Percentiles rank a stretch among this genome's conserved stretches.
Conservation (phyloP, 768 basidiomycete genomes). For the Clavaria fumosa region DNA sequence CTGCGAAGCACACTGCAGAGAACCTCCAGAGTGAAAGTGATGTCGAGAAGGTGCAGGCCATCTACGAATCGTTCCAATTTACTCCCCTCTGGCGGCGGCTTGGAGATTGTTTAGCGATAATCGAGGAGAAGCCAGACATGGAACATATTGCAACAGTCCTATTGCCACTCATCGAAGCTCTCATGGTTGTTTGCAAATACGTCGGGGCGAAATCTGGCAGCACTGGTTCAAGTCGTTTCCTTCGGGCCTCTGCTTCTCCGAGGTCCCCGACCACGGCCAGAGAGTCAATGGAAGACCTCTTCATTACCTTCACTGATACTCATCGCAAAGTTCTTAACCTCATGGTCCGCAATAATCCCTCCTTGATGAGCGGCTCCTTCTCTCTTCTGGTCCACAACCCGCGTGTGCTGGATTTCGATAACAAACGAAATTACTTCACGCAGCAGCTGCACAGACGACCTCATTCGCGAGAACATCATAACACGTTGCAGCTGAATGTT, state of each 20-base stretch:
- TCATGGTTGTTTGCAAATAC: slow-evolving; percentile 99
- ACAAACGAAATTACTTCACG: slow-evolving; percentile 93
- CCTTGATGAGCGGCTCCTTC: slow-evolving; percentile 96
- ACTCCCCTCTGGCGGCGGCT: slow-evolving; percentile 78
- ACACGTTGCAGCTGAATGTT: slow-evolving; percentile 77
- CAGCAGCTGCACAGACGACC: slow-evolving; percentile 83
- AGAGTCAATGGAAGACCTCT: slow-evolving; percentile 80
- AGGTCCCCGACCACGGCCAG: slow-evolving; percentile 49
- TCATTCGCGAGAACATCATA: slow-evolving; percentile 63
- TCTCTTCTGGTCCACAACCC: slow-evolving; percentile 92
- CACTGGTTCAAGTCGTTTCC: slow-evolving; percentile 28
- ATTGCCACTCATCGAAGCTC: slow-evolving; percentile 84
- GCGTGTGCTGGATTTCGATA: slow-evolving; percentile 95
- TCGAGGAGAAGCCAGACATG: slow-evolving; percentile 66
- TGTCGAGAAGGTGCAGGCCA: slow-evolving; percentile 68
- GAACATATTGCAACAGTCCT: slow-evolving; percentile 87
- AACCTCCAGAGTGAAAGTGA: slow-evolving; percentile 29
- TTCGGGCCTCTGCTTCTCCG: slow-evolving; percentile 57
- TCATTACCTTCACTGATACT: slow-evolving; percentile 83
- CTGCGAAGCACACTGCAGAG: slow-evolving; percentile 32
- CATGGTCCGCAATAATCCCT: slow-evolving; percentile 97
- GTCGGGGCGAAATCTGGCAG: slow-evolving; percentile 51
- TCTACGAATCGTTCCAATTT: slow-evolving; percentile 88
- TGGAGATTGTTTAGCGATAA: slow-evolving; percentile 73
- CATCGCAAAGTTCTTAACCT: slow-evolving; percentile 90